These are phyloP conservation scores for Blastobotrys aristatus DNA, from an alignment of 1,139 yeast species.

Conservation along the genomic window DNA sequence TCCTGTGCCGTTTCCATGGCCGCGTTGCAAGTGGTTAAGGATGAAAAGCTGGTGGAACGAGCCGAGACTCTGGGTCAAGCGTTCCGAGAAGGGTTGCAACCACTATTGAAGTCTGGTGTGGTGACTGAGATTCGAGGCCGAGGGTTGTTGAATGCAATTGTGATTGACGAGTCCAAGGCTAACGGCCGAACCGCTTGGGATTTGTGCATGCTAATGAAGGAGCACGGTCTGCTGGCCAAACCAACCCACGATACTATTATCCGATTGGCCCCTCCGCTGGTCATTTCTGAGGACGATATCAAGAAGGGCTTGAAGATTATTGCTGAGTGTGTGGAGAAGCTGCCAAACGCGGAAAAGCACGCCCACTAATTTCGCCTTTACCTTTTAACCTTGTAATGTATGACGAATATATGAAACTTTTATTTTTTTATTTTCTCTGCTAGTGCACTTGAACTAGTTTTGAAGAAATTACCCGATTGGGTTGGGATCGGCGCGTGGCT, in stretches of 20 bases:
- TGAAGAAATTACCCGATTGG: too few species aligned
- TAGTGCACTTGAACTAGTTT: too few species aligned
- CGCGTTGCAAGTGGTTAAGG: conserved; percentile 83
- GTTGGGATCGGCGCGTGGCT: too few species aligned
- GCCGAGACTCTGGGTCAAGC: conserved; percentile 66
- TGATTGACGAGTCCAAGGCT: conserved; percentile 77
- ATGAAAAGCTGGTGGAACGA: conserved; percentile 80
- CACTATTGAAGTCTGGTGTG: conserved; percentile 56
- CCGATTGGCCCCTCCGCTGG: conserved; percentile 94
- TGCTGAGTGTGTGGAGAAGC: conserved; percentile 52
- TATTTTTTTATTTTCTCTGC: too few species aligned
- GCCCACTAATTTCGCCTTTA: conserved; percentile 6
- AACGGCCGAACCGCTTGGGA: conserved; percentile 97
- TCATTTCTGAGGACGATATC: conserved; percentile 82
- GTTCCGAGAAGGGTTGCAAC: conserved; percentile 60
- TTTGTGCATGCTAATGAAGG: conserved; percentile 82
- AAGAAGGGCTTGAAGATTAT: conserved; percentile 75
- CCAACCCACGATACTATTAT: conserved; percentile 96
- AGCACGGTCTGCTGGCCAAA: conserved; percentile 86
- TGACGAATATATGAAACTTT: too few species aligned
- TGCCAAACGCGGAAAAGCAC: conserved; percentile 38
- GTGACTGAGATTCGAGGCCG: conserved; percentile 89
- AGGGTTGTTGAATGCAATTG: conserved; percentile 87
- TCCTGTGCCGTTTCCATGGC: conserved; percentile 94
- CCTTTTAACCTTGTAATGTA: too few species aligned